Base-by-base conservation (phyloP, 257 asterid species). In the Plectranthus barbatus region DNA sequence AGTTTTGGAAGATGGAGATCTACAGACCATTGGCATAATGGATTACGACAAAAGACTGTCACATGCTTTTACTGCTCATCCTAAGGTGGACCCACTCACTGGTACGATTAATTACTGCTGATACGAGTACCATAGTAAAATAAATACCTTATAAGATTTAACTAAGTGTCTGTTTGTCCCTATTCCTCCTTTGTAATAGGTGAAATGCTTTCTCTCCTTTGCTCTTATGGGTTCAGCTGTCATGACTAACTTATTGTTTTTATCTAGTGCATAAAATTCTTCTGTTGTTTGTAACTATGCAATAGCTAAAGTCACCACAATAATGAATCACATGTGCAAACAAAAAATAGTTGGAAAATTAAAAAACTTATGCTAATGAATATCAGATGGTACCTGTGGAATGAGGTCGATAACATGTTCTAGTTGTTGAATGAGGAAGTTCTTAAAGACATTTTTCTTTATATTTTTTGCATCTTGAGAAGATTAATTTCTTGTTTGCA, bases 1-100 rank as follows among this genome's bases (percentile, higher is more conserved):
- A 79, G 98, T 91, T 70, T 68, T 91, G 77, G 96, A 88, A 77
- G 98, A 88, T 79, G 98, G 98, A 70, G 96, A 91, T 72, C 79
- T 91, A 41, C 90, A 88, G 84, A 91, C 98, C 11, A 74, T 88
- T 72, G 96, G 98, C 73, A 37, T 84, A 87, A 67, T 88, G 81
- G 98, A 91, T 71, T 91, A 86, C 61, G 94, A 91, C 85, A 88
- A 82, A 74, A 76, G 95, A 72, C 80, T 91, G 76, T 21, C 83
- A 6, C 98, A 88, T 80, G 33, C 95, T 60, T 91, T 88, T 71
- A 86, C 95, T 69, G 98, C 98, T 71, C 98, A 91, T 77, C 97
- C 98, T 9, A 91, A 91, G 77, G 88, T 91, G 72, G 98, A 91
- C 58, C 97, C 97, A 9, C 10, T 91, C 64, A 91, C 97, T 20